Conservation (phyloP, 306 rosid genomes). For the Aeschynomene evenia region DNA sequence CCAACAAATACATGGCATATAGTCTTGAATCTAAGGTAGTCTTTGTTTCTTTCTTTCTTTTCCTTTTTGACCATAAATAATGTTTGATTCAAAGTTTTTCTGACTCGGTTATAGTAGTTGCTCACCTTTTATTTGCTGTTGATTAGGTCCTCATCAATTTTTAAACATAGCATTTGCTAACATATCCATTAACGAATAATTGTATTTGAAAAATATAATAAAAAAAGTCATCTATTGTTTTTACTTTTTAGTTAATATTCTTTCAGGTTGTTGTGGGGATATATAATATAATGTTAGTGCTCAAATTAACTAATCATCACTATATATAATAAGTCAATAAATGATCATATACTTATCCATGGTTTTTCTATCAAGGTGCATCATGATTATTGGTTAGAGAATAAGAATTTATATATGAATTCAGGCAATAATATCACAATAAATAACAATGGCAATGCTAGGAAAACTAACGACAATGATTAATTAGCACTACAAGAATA, state of each 20-base stretch:
- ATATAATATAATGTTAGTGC: neutral
- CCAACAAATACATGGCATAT: too few species aligned
- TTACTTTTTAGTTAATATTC: neutral
- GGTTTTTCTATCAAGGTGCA: neutral
- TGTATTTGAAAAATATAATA: neutral
- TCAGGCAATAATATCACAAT: neutral
- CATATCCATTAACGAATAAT: neutral
- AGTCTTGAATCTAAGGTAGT: too few species aligned
- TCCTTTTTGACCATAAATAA: too few species aligned
- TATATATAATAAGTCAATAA: too few species aligned
- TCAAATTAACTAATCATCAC: neutral
- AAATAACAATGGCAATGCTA: neutral
- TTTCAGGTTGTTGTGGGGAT: neutral
- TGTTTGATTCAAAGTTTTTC: neutral
- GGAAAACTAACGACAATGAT: neutral
- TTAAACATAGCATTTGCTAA: neutral
- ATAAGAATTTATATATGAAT: neutral
- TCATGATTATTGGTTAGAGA: neutral
- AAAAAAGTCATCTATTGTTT: neutral
- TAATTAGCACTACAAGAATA: neutral
- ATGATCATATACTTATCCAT: neutral
- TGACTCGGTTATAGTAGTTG: neutral
- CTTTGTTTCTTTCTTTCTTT: neutral
- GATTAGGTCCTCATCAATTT: neutral
- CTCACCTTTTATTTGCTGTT: neutral